phyloP scores from a whole-genome alignment of 805 yeast genomes.

The Peterozyma toletana region DNA sequence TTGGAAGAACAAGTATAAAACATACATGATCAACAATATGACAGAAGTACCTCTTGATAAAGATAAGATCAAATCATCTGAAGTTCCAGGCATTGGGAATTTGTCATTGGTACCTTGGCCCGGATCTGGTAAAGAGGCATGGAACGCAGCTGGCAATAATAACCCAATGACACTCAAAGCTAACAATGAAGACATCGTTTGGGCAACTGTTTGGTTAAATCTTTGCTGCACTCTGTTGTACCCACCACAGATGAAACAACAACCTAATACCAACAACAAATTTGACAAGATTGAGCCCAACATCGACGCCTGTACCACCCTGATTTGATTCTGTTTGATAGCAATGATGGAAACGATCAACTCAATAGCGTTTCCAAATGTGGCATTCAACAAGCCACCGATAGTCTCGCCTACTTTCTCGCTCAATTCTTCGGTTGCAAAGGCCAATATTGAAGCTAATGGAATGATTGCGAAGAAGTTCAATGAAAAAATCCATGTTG shows the following conservation, averaged over 20 bases:
- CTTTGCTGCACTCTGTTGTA: constrained; percentile 76
- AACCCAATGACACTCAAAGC: constrained; percentile 86
- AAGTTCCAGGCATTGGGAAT: constrained; percentile 27
- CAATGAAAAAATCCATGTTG: constrained; percentile 53
- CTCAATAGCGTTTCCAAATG: constrained; percentile 97
- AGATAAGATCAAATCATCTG: constrained; percentile 43
- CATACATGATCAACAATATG: constrained; percentile 68
- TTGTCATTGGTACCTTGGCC: constrained; percentile 24
- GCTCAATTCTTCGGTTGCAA: constrained; percentile 88
- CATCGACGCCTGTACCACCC: constrained; percentile 97
- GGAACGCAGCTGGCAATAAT: constrained; percentile 94
- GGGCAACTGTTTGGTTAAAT: constrained; percentile 95
- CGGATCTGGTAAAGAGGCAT: constrained; percentile 61
- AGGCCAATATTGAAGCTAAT: constrained; percentile 82
- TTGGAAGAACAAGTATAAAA: constrained; percentile 79
- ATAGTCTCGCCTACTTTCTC: constrained; percentile 84
- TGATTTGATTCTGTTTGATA: constrained; percentile 72
- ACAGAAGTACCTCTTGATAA: constrained; percentile 84
- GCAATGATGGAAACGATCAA: constrained; percentile 92
- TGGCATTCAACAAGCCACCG: constrained; percentile 93
- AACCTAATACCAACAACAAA: constrained; percentile 84
- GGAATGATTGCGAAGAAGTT: constrained; percentile 92
- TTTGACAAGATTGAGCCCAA: constrained; percentile 89
- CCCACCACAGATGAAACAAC: constrained; percentile 93
- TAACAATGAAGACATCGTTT: constrained; percentile 92